Evolutionary conservation across 352 stramenopile genomes (phyloP).

Genomic region (Plasmopara viticola): DNA sequence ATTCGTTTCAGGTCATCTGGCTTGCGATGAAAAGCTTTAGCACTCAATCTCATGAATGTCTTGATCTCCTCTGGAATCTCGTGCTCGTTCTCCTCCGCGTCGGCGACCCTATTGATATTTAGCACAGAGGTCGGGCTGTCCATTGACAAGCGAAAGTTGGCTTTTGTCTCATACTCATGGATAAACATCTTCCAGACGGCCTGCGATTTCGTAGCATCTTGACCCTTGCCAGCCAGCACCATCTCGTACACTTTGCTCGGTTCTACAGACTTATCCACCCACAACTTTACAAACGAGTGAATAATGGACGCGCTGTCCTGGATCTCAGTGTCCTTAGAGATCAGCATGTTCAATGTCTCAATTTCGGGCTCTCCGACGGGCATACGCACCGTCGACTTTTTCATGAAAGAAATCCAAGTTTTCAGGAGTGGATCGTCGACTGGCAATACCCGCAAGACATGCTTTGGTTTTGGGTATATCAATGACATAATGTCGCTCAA

Average conservation of each 20-base stretch:
- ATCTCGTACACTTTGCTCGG: background rate
- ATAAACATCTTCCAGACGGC: background rate
- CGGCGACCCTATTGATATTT: too few relatives aligned
- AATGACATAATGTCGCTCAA: background rate
- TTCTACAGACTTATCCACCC: background rate
- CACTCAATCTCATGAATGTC: background rate
- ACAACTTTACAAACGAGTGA: background rate
- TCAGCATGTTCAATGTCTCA: background rate
- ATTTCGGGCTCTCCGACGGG: background rate
- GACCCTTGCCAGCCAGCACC: background rate
- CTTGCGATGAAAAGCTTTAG: background rate
- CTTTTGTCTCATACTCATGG: background rate
- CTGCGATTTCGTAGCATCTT: background rate
- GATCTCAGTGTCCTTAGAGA: background rate
- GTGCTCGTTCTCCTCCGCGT: background rate
- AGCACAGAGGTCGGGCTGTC: too few relatives aligned
- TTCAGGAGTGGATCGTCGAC: background rate
- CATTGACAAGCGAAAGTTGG: too few relatives aligned
- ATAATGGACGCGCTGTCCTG: background rate
- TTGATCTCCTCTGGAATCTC: background rate
- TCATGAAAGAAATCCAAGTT: background rate
- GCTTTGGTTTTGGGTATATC: background rate
- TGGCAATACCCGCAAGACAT: background rate
- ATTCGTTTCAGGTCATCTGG: background rate
- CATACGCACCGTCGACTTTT: background rate